Conservation (phyloP, 257 asterid species). For the Nicotiana knightiana region DNA sequence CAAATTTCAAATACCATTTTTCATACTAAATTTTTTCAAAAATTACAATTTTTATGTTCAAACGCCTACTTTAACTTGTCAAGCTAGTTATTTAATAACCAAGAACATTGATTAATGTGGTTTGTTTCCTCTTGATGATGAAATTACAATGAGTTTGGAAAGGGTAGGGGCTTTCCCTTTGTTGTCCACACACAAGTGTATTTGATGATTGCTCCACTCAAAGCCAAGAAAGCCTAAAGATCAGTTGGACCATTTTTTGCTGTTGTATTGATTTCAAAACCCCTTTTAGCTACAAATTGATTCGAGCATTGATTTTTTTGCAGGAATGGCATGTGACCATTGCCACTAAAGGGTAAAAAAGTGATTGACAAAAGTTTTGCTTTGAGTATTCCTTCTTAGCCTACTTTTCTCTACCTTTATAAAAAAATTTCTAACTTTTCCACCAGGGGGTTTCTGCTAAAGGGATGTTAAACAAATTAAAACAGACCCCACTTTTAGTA, state of each 20-base stretch:
- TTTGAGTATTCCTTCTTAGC: not conserved
- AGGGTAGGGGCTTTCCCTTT: not conserved
- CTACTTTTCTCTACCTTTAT: not conserved
- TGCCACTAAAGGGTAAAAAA: slow-evolving; percentile 11
- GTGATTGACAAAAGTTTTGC: slow-evolving; percentile 9
- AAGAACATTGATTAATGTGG: not conserved
- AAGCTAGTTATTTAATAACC: not conserved
- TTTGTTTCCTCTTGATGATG: not conserved
- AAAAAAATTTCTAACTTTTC: not conserved
- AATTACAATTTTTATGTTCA: too few relatives aligned
- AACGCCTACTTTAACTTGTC: not conserved
- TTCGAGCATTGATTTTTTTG: not conserved
- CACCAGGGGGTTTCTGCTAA: not conserved
- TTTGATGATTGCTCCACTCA: not conserved
- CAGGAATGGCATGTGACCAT: slow-evolving; percentile 20
- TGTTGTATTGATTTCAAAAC: slow-evolving; percentile 4
- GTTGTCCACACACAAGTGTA: not conserved
- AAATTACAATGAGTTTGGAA: not conserved
- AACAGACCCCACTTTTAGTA: not conserved
- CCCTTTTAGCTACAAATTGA: not conserved
- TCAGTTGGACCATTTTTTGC: not conserved
- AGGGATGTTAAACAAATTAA: not conserved
- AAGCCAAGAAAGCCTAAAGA: not conserved
- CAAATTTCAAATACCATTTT: too few relatives aligned
- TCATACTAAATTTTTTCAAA: too few relatives aligned